A percentile compares a stretch with the other conserved stretches of the same genome.
Conservation (phyloP, 805 yeast species). For the Metschnikowia rubicola region DNA sequence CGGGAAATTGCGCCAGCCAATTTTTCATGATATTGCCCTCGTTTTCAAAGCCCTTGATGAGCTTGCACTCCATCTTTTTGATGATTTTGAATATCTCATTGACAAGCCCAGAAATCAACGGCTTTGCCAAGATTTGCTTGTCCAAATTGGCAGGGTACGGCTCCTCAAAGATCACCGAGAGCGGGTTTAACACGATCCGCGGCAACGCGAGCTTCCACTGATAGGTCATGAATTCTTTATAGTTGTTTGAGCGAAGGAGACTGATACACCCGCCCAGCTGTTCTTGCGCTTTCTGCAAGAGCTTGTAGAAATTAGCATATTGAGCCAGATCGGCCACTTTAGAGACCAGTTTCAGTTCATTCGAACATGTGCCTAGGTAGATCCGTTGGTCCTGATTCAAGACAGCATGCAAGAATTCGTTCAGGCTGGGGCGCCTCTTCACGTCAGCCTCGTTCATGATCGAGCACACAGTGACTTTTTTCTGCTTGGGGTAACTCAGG, state of each 20-base stretch:
- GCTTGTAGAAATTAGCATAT: conserved; percentile 22
- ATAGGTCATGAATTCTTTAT: conserved; percentile 60
- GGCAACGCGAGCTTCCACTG: conserved; percentile 88
- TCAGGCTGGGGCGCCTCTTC: conserved; percentile 28
- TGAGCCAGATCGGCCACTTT: conserved; percentile 11
- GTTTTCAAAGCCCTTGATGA: conserved; percentile 66
- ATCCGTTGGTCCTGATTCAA: conserved; percentile 41
- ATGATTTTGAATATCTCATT: conserved; percentile 70
- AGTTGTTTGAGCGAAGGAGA: conserved; percentile 47
- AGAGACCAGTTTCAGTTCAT: conserved; percentile 13
- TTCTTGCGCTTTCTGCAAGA: conserved; percentile 33
- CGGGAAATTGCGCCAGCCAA: conserved; percentile 48
- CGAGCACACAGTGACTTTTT: conserved; percentile 38
- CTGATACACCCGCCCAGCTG: conserved; percentile 37
- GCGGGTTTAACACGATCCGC: conserved; percentile 71
- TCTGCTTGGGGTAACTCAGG: conserved; percentile 35
- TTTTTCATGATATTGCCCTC: conserved; percentile 55
- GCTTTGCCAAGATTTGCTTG: conserved; percentile 76
- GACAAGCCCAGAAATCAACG: conserved; percentile 75
- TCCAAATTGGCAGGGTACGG: conserved; percentile 57
- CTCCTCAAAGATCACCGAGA: conserved; percentile 70
- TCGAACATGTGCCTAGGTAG: conserved; percentile 35
- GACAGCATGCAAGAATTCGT: conserved; percentile 25
- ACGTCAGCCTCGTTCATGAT: conserved; percentile 63
- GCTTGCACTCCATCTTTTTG: conserved; percentile 72